Evolutionary conservation across 2,329 filamentous ascomycete species (phyloP).

Genomic region (Alternaria longipes): DNA sequence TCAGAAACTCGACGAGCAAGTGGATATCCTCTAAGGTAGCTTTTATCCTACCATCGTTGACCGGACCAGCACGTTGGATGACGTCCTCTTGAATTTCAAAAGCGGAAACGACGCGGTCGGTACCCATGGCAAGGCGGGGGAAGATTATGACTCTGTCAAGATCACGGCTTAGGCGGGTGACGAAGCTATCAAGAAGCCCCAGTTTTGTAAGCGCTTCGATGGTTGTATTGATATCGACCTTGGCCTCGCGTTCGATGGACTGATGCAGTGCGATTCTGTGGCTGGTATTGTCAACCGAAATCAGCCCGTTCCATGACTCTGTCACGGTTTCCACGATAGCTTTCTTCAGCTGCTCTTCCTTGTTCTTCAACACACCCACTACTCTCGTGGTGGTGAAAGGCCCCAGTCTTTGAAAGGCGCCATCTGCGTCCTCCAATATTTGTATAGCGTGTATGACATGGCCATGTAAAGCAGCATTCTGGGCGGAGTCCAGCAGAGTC

Average conservation of each 20-base stretch:
- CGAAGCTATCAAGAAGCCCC: slow-evolving; percentile 58
- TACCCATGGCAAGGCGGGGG: slow-evolving; percentile 61
- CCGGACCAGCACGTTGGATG: slow-evolving; percentile 41
- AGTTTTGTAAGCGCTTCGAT: slow-evolving; percentile 50
- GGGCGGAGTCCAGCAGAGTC: slow-evolving; percentile 57
- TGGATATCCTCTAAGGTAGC: slow-evolving; percentile 44
- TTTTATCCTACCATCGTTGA: slow-evolving; percentile 41
- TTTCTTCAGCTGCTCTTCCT: slow-evolving; percentile 71
- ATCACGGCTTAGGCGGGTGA: slow-evolving; percentile 68
- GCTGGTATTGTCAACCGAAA: slow-evolving; percentile 68
- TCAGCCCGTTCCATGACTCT: slow-evolving; percentile 74
- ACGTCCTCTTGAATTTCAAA: slow-evolving; percentile 48
- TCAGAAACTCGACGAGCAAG: slow-evolving; percentile 61
- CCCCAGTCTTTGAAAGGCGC: slow-evolving; percentile 67
- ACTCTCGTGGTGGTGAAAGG: slow-evolving; percentile 69
- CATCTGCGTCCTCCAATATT: slow-evolving; percentile 59
- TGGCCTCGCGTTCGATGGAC: slow-evolving; percentile 50
- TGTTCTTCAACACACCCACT: slow-evolving; percentile 70
- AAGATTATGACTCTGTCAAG: slow-evolving; percentile 69
- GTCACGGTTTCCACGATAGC: slow-evolving; percentile 73
- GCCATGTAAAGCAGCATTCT: slow-evolving; percentile 56
- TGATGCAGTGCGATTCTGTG: slow-evolving; percentile 66
- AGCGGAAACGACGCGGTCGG: slow-evolving; percentile 47
- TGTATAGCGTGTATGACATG: slow-evolving; percentile 60
- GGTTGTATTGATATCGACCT: slow-evolving; percentile 45